These are phyloP conservation scores for Geranium rotundifolium DNA, from an alignment of 345 rosid genomes.

Conservation along the genomic window DNA sequence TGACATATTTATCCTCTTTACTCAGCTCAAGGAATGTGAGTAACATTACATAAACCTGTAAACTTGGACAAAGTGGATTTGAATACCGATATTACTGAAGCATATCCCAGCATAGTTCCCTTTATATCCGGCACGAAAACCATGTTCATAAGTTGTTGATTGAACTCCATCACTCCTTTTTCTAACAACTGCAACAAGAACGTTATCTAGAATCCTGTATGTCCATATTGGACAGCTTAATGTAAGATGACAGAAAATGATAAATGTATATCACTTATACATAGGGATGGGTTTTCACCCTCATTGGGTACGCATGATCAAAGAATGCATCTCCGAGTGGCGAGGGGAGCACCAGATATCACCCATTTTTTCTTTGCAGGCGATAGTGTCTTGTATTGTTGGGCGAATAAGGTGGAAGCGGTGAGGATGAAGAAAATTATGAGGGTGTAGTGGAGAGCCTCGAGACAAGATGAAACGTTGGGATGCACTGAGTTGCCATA, in stretches of 20 bases:
- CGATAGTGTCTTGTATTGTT: too few species aligned
- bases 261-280: background rate
- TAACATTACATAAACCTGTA: background rate
- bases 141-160: conserved; percentile 26
- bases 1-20: conserved; percentile 30
- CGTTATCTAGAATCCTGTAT: conserved; percentile 29
- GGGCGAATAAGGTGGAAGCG: too few species aligned
- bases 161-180: conserved; percentile 25
- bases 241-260: background rate
- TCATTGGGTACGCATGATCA: too few species aligned
- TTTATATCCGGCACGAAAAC: conserved; percentile 31
- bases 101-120: conserved; percentile 25
- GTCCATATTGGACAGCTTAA: background rate
- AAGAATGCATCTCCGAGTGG: too few species aligned
- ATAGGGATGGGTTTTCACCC: too few species aligned
- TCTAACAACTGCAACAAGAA: conserved; percentile 29
- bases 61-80: background rate
- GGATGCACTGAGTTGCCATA: too few species aligned
- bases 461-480: too few species aligned
- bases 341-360: too few species aligned
- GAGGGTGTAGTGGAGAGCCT: too few species aligned
- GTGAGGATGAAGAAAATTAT: too few species aligned
- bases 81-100: background rate
- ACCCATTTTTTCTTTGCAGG: too few species aligned
- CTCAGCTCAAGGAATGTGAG: conserved; percentile 14